phyloP scores from a whole-genome alignment of 202 grass and related monocot genomes.

The Zoysia matrella region DNA sequence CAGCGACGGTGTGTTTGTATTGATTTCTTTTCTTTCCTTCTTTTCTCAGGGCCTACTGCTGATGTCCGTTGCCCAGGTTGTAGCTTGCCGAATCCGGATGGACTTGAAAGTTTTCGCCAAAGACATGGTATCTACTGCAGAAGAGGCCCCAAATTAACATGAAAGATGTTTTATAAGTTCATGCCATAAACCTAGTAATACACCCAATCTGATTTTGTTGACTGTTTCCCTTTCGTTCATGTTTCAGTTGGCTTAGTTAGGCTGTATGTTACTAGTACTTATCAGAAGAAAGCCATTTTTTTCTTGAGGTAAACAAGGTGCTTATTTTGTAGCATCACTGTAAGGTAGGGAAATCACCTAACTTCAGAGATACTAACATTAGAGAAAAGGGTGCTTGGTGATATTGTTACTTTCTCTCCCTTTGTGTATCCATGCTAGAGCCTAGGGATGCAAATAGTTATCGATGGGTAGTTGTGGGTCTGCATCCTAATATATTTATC shows the following conservation, averaged over 20 bases:
- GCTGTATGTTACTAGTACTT: not conserved
- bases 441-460: no score
- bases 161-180: not conserved
- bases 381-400: not conserved
- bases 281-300: not conserved
- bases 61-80: slow-evolving; percentile 15
- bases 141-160: not conserved
- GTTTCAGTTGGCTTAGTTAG: no score
- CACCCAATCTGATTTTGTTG: not conserved
- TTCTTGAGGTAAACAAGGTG: not conserved
- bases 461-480: no score
- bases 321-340: not conserved
- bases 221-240: not conserved
- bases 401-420: not conserved
- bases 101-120: slow-evolving; percentile 34
- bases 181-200: not conserved
- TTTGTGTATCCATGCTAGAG: not conserved
- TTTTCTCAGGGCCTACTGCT: not conserved
- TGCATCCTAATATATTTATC: no score
- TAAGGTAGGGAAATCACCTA: not conserved
- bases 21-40: not conserved
- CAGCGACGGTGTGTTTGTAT: not conserved
- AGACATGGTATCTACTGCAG: not conserved
- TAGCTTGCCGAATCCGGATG: slow-evolving; percentile 32
- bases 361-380: not conserved